A percentile compares a stretch with the other conserved stretches of the same genome.
Conservation (phyloP, 371 early-diverging fungal species). For the Nematocida ausubeli region DNA sequence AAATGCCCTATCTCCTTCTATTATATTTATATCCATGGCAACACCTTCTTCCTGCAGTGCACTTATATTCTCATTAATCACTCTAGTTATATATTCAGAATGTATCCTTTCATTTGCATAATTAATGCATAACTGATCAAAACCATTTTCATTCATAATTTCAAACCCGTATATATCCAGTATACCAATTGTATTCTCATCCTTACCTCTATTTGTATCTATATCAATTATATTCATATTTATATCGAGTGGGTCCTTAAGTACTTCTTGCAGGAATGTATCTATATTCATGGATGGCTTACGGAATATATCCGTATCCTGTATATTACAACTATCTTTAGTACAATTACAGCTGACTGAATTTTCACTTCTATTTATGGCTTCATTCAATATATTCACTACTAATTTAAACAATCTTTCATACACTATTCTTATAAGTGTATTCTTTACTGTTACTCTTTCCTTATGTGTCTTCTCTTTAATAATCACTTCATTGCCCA, state of each 20-base stretch:
- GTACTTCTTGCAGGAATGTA: background rate
- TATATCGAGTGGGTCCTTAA: background rate
- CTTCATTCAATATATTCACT: constrained; percentile 54
- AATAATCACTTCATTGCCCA: constrained; percentile 73
- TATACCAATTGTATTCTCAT: constrained; percentile 67
- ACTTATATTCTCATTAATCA: constrained; percentile 80
- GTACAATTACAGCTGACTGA: too few relatives aligned
- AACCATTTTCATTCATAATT: constrained; percentile 68
- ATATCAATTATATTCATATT: background rate
- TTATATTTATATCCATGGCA: background rate
- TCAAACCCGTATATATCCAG: constrained; percentile 76
- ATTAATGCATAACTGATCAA: constrained; percentile 71
- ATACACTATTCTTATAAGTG: constrained; percentile 72
- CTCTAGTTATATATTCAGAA: constrained; percentile 75
- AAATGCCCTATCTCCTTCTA: constrained; percentile 36
- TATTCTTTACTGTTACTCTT: constrained; percentile 70
- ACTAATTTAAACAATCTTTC: constrained; percentile 60
- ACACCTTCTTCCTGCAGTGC: constrained; percentile 72
- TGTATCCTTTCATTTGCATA: constrained; percentile 73
- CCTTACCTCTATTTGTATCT: background rate
- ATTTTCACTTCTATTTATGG: too few relatives aligned
- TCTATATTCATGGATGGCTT: constrained; percentile 13
- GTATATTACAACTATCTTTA: too few relatives aligned
- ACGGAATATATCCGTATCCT: too few relatives aligned
- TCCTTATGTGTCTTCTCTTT: constrained; percentile 69